phyloP scores from a whole-genome alignment of 208 protist species.

The Wallacemonas collosoma region DNA sequence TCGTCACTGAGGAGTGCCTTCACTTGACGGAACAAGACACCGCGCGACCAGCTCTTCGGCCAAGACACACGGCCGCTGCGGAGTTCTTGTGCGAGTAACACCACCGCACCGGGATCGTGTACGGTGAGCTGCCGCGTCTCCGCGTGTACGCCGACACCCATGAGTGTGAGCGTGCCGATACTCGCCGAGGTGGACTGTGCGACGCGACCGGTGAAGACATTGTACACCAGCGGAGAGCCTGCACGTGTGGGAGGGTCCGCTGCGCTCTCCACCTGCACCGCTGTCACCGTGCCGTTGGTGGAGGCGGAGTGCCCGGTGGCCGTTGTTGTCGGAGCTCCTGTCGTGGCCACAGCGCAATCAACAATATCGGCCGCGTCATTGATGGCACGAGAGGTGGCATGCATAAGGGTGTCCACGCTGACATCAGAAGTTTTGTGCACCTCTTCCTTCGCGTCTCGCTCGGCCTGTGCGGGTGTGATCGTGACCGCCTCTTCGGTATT shows the following conservation, averaged over 20 bases:
- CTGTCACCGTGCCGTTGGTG: neutral
- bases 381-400: neutral
- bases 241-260: no score
- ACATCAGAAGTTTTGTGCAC: neutral
- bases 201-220: slow-evolving; percentile 85
- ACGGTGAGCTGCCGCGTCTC: slow-evolving; percentile 52
- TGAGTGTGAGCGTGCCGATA: slow-evolving; percentile 45
- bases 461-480: neutral
- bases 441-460: neutral
- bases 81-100: slow-evolving; percentile 44
- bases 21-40: slow-evolving; percentile 43
- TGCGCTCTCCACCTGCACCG: neutral
- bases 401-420: neutral
- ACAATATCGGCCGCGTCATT: neutral
- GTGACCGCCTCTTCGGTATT: no score
- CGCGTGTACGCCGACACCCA: slow-evolving; percentile 64
- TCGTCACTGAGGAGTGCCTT: slow-evolving; percentile 40
- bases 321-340: neutral
- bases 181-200: slow-evolving; percentile 42
- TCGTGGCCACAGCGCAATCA: neutral
- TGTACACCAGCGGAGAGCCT: slow-evolving; percentile 50
- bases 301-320: neutral
- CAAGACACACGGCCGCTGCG: slow-evolving; percentile 47
- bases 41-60: slow-evolving; percentile 62
- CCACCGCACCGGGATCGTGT: slow-evolving; percentile 41